Conservation (phyloP, 805 yeast genomes). For the Wickerhamiella brachini region DNA sequence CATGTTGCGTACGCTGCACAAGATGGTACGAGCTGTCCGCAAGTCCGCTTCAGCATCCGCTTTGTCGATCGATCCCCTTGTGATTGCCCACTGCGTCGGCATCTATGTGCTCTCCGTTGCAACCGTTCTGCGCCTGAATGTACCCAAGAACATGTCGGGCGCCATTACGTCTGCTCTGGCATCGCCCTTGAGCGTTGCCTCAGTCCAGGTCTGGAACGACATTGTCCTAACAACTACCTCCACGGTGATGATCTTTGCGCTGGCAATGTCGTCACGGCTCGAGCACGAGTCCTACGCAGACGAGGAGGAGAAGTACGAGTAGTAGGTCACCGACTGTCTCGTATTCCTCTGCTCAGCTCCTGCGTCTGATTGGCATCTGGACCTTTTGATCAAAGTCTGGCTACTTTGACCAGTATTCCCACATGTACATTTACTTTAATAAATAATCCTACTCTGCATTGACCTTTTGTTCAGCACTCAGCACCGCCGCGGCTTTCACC, state of each 20-base stretch:
- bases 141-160: constrained; percentile 27
- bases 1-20: constrained; percentile 18
- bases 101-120: constrained; percentile 30
- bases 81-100: constrained; percentile 27
- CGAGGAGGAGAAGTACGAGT: constrained; percentile 11
- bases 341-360: no score
- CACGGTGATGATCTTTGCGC: constrained; percentile 19
- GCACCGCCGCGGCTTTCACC: not conserved
- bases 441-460: not conserved
- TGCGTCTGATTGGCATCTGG: no score
- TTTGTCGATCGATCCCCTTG: constrained; percentile 15
- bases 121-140: constrained; percentile 27
- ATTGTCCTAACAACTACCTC: constrained; percentile 23
- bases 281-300: constrained; percentile 4
- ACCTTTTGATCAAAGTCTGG: no score
- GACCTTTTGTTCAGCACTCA: not conserved
- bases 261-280: constrained; percentile 9
- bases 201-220: constrained; percentile 29
- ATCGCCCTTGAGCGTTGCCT: constrained; percentile 26
- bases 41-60: not conserved
- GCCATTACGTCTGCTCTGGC: constrained; percentile 29
- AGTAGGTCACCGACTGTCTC: no score
- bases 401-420: no score
- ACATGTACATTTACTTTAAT: not conserved
- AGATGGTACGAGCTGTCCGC: constrained; percentile 10